Percentiles rank a stretch among this genome's conserved stretches.
These are phyloP conservation scores for Babesia sp. DNA, from an alignment of 169 alveolate genomes.

Conservation along the genomic window DNA sequence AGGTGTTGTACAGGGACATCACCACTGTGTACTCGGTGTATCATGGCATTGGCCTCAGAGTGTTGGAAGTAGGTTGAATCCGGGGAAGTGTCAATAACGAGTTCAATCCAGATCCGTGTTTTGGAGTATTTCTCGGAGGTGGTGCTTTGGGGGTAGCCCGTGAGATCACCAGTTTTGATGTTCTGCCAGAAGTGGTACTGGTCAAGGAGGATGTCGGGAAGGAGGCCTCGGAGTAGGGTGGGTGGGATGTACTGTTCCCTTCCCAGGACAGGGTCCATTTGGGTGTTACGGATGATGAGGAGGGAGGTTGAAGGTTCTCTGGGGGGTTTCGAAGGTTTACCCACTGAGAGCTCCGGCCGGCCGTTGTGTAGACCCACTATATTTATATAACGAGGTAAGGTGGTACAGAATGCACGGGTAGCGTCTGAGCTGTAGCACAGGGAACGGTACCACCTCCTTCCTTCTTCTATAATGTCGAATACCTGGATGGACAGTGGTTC, in stretches of 20 bases:
- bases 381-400: slow-evolving; percentile 56
- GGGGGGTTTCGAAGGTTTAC: slow-evolving; percentile 31
- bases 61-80: slow-evolving; percentile 44
- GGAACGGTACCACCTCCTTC: slow-evolving; percentile 71
- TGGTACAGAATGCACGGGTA: slow-evolving; percentile 62
- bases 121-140: slow-evolving; percentile 26
- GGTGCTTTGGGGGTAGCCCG: slow-evolving; percentile 70
- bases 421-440: slow-evolving; percentile 75
- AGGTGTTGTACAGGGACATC: too few species aligned
- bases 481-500: slow-evolving; percentile 71
- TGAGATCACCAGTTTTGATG: slow-evolving; percentile 66
- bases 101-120: slow-evolving; percentile 25
- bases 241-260: slow-evolving; percentile 68
- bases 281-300: slow-evolving; percentile 52
- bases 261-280: slow-evolving; percentile 15
- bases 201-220: slow-evolving; percentile 71
- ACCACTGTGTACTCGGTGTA: slow-evolving; percentile 27
- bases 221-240: slow-evolving; percentile 60
- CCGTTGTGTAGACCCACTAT: slow-evolving; percentile 1
- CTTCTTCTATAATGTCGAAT: slow-evolving; percentile 70
- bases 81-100: slow-evolving; percentile 13
- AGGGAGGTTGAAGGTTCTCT: slow-evolving; percentile 24
- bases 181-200: slow-evolving; percentile 77
- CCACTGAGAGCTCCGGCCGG: slow-evolving; percentile 34
- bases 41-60: slow-evolving; percentile 23